phyloP scores from a whole-genome alignment of 2,329 filamentous ascomycete genomes.

The Geosmithia flava region DNA sequence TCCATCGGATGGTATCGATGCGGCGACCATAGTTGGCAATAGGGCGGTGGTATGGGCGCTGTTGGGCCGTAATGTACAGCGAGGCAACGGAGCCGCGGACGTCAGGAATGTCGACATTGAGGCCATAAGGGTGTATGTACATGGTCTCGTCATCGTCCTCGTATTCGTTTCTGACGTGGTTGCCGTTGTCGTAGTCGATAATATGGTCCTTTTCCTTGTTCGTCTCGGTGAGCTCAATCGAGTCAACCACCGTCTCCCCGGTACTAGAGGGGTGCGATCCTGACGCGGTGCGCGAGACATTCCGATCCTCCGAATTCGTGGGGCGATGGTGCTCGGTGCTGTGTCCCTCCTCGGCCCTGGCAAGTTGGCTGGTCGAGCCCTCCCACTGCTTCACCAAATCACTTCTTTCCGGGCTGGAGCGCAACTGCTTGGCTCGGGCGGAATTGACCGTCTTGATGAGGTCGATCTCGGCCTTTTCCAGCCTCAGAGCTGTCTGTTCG shows the following conservation, averaged over 20 bases:
- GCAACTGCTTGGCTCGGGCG: slow-evolving; percentile 45
- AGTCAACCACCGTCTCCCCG: slow-evolving; percentile 1
- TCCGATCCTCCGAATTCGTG: slow-evolving; percentile 3
- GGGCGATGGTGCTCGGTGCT: neutral
- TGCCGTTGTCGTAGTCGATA: neutral
- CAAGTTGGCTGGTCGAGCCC: neutral
- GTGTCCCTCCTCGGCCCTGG: slow-evolving; percentile 1
- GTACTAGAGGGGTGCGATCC: neutral
- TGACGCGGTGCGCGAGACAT: neutral
- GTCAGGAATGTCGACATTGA: slow-evolving; percentile 20
- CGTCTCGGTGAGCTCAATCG: neutral
- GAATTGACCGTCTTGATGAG: slow-evolving; percentile 70
- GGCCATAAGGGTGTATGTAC: slow-evolving; percentile 23
- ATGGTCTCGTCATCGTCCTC: slow-evolving; percentile 14
- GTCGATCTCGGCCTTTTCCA: slow-evolving; percentile 80
- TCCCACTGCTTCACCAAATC: neutral
- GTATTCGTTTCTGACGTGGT: too few species aligned
- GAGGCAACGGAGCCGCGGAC: slow-evolving; percentile 45
- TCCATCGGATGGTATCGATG: slow-evolving; percentile 91
- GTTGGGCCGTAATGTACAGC: slow-evolving; percentile 60
- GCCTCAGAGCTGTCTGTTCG: slow-evolving; percentile 64
- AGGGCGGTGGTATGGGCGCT: slow-evolving; percentile 61
- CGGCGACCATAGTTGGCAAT: slow-evolving; percentile 68
- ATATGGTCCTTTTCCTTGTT: neutral
- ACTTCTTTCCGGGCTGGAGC: neutral